Conservation (phyloP, 768 basidiomycete species). For the Tulasnella sp. region DNA sequence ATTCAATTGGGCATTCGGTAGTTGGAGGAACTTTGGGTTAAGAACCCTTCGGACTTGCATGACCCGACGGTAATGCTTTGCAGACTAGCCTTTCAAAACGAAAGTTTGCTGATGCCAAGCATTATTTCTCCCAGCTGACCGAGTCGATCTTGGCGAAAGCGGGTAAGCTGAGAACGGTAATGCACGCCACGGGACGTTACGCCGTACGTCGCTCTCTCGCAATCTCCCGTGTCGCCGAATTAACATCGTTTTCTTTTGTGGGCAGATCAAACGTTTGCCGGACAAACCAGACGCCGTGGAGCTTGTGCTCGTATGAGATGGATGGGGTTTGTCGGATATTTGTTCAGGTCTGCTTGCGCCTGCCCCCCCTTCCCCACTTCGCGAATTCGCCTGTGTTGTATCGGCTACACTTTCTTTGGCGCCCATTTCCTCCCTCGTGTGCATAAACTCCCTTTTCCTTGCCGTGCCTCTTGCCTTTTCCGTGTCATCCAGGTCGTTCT, state of each 20-base stretch:
- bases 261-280: conserved; percentile 3
- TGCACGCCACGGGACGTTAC: conserved; percentile 6
- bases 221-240: background rate
- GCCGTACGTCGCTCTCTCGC: background rate
- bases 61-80: background rate
- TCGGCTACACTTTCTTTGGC: no score
- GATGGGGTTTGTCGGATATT: no score
- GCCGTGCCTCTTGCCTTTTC: no score
- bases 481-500: no score
- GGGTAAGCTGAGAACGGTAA: background rate
- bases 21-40: conserved; percentile 9
- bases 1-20: background rate
- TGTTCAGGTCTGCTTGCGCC: no score
- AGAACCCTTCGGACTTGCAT: conserved; percentile 11
- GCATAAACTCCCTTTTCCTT: no score
- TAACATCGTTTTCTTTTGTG: background rate
- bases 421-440: no score
- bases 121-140: background rate
- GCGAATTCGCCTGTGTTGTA: no score
- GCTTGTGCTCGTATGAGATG: conserved; percentile 2
- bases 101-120: background rate
- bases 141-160: conserved; percentile 3
- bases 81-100: background rate
- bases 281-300: conserved; percentile 3
- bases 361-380: no score